A percentile compares a stretch with the other conserved stretches of the same genome.
phyloP scores from a whole-genome alignment of 1,284 basidiomycete species.

The Psilocybe mexicana region DNA sequence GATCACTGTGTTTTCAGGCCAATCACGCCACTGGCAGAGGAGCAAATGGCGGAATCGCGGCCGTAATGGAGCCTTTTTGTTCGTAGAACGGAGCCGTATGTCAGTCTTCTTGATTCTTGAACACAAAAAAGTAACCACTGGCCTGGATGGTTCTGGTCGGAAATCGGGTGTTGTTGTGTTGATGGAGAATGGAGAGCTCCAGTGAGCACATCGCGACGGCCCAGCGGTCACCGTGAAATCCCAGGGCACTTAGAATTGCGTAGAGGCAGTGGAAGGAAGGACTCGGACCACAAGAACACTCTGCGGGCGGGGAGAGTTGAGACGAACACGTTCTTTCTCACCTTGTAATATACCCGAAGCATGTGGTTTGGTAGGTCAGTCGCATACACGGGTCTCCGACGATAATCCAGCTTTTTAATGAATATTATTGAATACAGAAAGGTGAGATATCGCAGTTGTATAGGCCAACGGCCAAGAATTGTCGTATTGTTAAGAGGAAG shows the following conservation, averaged over 20 bases:
- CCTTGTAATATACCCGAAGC: background rate
- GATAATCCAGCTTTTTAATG: no score
- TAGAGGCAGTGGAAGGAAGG: no score
- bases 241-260: no score
- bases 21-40: background rate
- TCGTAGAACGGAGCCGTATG: background rate
- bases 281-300: no score
- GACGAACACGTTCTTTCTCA: background rate
- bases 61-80: constrained; percentile 6
- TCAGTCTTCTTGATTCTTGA: background rate
- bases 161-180: constrained; percentile 8
- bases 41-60: constrained; percentile 1
- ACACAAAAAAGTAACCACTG: constrained; percentile 1
- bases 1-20: constrained; percentile 1
- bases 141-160: background rate
- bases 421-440: no score
- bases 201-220: constrained; percentile 1
- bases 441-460: no score
- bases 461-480: no score
- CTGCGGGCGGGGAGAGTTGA: no score
- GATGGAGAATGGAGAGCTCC: constrained; percentile 11
- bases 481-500: background rate
- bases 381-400: background rate
- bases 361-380: background rate
- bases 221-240: background rate